Percentiles rank a stretch among this genome's conserved stretches.
phyloP scores from a whole-genome alignment of 345 rosid species.

The Gossypium herbaceum region DNA sequence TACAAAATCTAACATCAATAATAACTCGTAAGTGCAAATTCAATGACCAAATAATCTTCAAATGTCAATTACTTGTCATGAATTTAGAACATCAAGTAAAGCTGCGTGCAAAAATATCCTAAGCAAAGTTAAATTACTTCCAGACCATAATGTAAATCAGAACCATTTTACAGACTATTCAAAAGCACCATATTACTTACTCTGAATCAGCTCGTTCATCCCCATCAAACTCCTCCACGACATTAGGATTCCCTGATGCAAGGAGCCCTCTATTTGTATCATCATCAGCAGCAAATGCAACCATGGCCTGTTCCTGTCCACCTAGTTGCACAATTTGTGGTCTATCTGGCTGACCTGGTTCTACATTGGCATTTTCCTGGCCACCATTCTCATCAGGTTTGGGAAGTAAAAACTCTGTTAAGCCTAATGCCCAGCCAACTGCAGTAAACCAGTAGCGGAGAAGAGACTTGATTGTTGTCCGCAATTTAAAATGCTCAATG shows the following conservation, averaged over 20 bases:
- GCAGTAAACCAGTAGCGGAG: slow-evolving; percentile 88
- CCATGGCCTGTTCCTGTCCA: slow-evolving; percentile 66
- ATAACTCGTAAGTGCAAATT: neutral
- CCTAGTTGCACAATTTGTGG: slow-evolving; percentile 47
- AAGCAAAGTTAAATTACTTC: neutral
- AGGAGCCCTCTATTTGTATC: slow-evolving; percentile 45
- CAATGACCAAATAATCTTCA: neutral
- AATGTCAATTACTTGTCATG: neutral
- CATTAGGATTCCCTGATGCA: slow-evolving; percentile 35
- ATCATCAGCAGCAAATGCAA: slow-evolving; percentile 45
- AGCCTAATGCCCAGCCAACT: slow-evolving; percentile 91
- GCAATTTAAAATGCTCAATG: slow-evolving; percentile 81
- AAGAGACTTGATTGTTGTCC: slow-evolving; percentile 84
- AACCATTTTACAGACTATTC: slow-evolving; percentile 5
- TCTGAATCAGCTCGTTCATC: slow-evolving; percentile 89
- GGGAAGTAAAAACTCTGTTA: slow-evolving; percentile 80
- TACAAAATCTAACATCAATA: neutral
- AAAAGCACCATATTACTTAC: slow-evolving; percentile 44
- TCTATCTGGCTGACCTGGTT: slow-evolving; percentile 73
- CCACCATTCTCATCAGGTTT: slow-evolving; percentile 69
- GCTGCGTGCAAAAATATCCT: neutral
- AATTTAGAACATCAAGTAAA: neutral
- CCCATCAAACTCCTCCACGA: slow-evolving; percentile 58
- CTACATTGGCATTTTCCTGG: slow-evolving; percentile 73
- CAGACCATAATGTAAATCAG: neutral